A percentile compares a stretch with the other conserved stretches of the same genome.
These are phyloP conservation scores for Jasminum sambac DNA, from an alignment of 257 asterid species.

Conservation along the genomic window DNA sequence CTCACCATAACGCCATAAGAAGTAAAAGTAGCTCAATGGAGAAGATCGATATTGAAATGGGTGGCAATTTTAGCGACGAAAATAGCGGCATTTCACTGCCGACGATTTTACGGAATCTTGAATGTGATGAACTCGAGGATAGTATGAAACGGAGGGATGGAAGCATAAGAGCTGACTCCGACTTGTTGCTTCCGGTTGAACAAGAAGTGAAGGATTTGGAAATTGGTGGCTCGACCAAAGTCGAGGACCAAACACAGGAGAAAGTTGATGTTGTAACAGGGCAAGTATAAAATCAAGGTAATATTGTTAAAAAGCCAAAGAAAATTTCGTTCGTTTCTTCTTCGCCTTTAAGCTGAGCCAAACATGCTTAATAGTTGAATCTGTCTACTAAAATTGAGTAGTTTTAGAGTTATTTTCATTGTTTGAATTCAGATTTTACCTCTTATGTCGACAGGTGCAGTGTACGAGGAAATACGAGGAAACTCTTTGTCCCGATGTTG, in stretches of 20 bases:
- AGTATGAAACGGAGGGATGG: constrained; percentile 40
- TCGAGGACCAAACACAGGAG: constrained; percentile 25
- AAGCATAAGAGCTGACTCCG: constrained; percentile 38
- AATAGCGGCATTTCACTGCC: constrained; percentile 48
- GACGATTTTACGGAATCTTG: constrained; percentile 57
- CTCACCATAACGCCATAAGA: constrained; percentile 38
- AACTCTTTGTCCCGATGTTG: not conserved
- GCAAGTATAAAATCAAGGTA: constrained; percentile 32
- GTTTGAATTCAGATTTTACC: not conserved
- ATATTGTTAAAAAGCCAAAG: not conserved
- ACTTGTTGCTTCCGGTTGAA: constrained; percentile 35
- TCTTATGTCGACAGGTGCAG: not conserved
- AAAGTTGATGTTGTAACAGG: constrained; percentile 28
- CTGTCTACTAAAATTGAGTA: not conserved
- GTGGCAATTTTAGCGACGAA: constrained; percentile 44
- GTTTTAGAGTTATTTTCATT: not conserved
- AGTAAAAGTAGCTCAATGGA: constrained; percentile 51
- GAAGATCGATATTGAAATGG: constrained; percentile 80
- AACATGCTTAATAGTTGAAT: not conserved
- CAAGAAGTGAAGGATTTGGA: constrained; percentile 34
- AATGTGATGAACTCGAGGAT: constrained; percentile 57
- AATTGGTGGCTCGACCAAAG: constrained; percentile 30
- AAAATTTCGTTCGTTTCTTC: too few species aligned
- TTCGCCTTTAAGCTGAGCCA: not conserved
- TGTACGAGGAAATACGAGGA: not conserved